phyloP scores from a whole-genome alignment of 176 grass and related monocot species.

The Aechmea fasciata region DNA sequence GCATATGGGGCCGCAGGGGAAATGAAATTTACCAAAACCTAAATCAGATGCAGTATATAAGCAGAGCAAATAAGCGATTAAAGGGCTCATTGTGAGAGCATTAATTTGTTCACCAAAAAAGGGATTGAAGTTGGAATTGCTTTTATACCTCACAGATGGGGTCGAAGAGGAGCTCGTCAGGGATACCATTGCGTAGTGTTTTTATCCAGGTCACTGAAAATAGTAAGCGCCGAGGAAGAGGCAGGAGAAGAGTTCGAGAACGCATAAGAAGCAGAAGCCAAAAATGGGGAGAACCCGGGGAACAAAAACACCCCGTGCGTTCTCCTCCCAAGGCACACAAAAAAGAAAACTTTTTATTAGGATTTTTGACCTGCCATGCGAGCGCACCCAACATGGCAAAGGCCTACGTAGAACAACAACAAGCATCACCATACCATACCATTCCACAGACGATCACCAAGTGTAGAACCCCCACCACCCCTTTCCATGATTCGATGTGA shows the following conservation, averaged over 20 bases:
- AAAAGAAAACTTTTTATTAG: constrained; percentile 38
- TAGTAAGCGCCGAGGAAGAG: not conserved
- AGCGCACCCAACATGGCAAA: constrained; percentile 83
- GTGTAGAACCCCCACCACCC: too few species aligned
- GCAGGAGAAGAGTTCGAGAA: not conserved
- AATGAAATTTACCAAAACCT: too few species aligned
- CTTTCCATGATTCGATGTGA: not conserved
- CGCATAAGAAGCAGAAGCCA: constrained; percentile 13
- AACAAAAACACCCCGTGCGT: constrained; percentile 39
- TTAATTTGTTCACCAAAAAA: too few species aligned
- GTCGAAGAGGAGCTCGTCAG: too few species aligned
- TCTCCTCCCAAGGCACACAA: constrained; percentile 29
- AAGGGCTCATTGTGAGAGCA: too few species aligned
- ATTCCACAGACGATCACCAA: not conserved
- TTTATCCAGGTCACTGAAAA: not conserved
- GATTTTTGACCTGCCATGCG: constrained; percentile 51
- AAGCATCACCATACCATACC: not conserved
- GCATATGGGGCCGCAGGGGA: too few species aligned
- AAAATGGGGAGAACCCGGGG: constrained; percentile 41
- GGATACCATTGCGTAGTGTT: too few species aligned
- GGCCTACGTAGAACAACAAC: constrained; percentile 31
- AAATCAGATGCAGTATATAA: too few species aligned
- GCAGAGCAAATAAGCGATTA: too few species aligned
- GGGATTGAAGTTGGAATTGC: too few species aligned
- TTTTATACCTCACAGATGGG: too few species aligned